Percentiles rank a stretch among this genome's conserved stretches.
phyloP scores from a whole-genome alignment of 768 basidiomycete species.

The Pholiota molesta region DNA sequence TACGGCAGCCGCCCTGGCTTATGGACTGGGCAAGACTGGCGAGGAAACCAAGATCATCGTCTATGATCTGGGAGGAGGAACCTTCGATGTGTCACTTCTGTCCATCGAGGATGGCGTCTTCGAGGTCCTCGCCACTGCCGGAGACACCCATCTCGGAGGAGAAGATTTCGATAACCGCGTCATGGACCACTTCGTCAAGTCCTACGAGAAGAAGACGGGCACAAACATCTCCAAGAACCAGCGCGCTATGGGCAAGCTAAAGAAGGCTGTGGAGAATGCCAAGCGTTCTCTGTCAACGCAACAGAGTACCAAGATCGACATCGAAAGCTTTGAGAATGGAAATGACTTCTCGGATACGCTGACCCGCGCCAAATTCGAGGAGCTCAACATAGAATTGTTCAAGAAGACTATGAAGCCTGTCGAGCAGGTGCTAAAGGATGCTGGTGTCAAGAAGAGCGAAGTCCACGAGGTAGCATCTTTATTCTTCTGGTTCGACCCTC shows the following conservation, averaged over 20 bases:
- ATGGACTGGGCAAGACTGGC: constrained; percentile 66
- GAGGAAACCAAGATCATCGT: constrained; percentile 64
- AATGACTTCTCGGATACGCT: constrained; percentile 81
- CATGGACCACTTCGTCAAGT: constrained; percentile 69
- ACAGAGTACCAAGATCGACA: constrained; percentile 57
- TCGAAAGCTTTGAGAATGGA: constrained; percentile 70
- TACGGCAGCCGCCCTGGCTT: constrained; percentile 71
- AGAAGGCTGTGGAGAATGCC: constrained; percentile 73
- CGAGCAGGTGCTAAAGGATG: constrained; percentile 82
- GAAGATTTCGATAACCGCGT: constrained; percentile 76
- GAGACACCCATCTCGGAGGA: constrained; percentile 75
- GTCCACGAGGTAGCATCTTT: constrained; percentile 58
- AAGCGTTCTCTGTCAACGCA: constrained; percentile 66
- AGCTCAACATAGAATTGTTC: constrained; percentile 83
- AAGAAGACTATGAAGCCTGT: constrained; percentile 85
- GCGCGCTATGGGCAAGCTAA: constrained; percentile 69
- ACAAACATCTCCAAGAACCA: constrained; percentile 60
- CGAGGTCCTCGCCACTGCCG: constrained; percentile 71
- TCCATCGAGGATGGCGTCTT: constrained; percentile 72
- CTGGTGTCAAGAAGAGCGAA: constrained; percentile 76
- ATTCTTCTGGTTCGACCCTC: background rate
- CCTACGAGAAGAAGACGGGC: constrained; percentile 71
- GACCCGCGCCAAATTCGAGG: constrained; percentile 85
- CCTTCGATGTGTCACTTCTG: constrained; percentile 73
- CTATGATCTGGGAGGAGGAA: constrained; percentile 76